A percentile compares a stretch with the other conserved stretches of the same genome.
phyloP scores from a whole-genome alignment of 2,329 filamentous ascomycete species.

The Ceratocystis colombiana region DNA sequence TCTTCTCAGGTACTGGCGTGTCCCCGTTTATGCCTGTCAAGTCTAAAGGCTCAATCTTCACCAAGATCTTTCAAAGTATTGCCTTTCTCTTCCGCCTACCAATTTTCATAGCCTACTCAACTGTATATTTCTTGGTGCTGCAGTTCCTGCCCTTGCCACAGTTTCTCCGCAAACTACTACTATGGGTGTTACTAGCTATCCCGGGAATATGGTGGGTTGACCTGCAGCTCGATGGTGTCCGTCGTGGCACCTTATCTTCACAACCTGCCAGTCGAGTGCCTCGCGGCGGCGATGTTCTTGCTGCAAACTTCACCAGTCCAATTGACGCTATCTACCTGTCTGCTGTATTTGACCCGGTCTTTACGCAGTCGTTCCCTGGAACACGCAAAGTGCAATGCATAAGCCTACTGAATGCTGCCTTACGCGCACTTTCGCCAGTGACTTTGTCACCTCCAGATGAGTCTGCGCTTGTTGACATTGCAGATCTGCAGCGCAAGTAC shows the following conservation, averaged over 20 bases:
- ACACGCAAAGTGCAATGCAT: slow-evolving; percentile 65
- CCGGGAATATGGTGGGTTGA: slow-evolving; percentile 98
- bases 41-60: slow-evolving; percentile 48
- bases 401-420: slow-evolving; percentile 63
- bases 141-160: slow-evolving; percentile 64
- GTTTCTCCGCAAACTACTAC: slow-evolving; percentile 62
- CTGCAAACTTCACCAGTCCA: slow-evolving; percentile 82
- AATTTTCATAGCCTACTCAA: slow-evolving; percentile 56
- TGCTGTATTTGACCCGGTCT: slow-evolving; percentile 91
- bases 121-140: slow-evolving; percentile 68
- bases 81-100: slow-evolving; percentile 76
- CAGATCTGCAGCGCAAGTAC: slow-evolving; percentile 53
- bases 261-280: slow-evolving; percentile 67
- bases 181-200: slow-evolving; percentile 80
- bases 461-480: slow-evolving; percentile 49
- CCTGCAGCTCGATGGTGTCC: slow-evolving; percentile 93
- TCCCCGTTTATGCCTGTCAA: slow-evolving; percentile 85
- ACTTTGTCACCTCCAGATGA: slow-evolving; percentile 38
- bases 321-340: slow-evolving; percentile 90
- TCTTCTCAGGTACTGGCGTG: slow-evolving; percentile 72
- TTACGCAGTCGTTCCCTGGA: slow-evolving; percentile 72
- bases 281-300: slow-evolving; percentile 69
- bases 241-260: slow-evolving; percentile 73
- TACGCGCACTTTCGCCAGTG: slow-evolving; percentile 58
- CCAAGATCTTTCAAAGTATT: slow-evolving; percentile 54